Evolutionary conservation across 345 rosid genomes (phyloP).

Genomic region (Crucihimalaya himalaica): DNA sequence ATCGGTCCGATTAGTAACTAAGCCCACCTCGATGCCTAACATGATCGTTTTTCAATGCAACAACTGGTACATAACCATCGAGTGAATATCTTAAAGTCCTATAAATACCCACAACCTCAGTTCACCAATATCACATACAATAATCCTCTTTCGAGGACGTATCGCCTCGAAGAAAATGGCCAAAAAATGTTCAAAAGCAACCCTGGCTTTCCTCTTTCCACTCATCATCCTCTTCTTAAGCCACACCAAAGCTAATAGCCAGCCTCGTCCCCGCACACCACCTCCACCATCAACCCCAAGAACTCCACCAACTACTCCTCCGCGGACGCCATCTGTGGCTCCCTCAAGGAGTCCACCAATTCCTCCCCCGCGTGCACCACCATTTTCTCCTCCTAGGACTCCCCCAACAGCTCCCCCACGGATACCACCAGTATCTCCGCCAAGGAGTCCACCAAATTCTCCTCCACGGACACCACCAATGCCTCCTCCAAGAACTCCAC

Average conservation of each 20-base stretch:
- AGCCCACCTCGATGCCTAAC: slow-evolving; percentile 5
- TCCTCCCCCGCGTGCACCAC: not conserved
- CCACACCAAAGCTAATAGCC: slow-evolving; percentile 8
- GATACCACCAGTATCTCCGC: not conserved
- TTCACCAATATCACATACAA: slow-evolving; percentile 7
- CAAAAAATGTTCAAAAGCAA: slow-evolving; percentile 10
- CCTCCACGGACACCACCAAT: not conserved
- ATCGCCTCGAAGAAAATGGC: not conserved
- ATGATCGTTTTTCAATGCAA: slow-evolving; percentile 21
- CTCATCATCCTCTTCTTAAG: not conserved
- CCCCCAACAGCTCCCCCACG: not conserved
- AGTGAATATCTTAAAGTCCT: not conserved
- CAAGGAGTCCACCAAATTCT: not conserved
- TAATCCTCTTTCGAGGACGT: not conserved
- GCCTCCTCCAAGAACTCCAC: not conserved
- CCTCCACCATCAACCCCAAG: slow-evolving; percentile 7
- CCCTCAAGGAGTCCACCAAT: no score
- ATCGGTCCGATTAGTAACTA: no score
- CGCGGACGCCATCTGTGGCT: no score
- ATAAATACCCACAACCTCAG: not conserved
- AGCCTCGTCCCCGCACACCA: not conserved
- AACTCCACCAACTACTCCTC: not conserved
- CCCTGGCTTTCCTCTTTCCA: slow-evolving; percentile 6
- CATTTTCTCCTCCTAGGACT: not conserved
- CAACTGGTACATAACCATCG: not conserved